phyloP scores from a whole-genome alignment of 768 basidiomycete genomes.

The Brasilioporus rufonigricans region DNA sequence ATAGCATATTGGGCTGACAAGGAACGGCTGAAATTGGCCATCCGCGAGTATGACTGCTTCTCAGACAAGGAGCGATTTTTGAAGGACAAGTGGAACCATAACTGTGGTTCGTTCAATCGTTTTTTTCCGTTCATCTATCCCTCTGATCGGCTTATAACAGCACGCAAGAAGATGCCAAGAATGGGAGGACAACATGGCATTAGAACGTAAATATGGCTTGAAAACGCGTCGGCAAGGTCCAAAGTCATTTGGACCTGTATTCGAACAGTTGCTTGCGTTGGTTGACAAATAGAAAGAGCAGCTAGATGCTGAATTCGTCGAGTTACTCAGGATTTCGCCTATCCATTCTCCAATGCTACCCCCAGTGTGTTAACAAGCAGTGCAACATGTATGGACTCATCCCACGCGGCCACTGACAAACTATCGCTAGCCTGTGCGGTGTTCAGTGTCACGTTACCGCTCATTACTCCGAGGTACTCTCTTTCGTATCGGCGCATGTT shows the following conservation, averaged over 20 bases:
- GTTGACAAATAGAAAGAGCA: conserved; percentile 2
- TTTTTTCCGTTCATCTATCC: background rate
- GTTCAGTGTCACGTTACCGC: background rate
- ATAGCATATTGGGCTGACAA: background rate
- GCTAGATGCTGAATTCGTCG: background rate
- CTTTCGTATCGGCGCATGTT: background rate
- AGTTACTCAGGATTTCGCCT: background rate
- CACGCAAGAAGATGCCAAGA: background rate
- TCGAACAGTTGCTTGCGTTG: background rate
- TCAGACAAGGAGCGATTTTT: background rate
- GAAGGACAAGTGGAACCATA: background rate
- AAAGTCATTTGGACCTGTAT: conserved; percentile 3
- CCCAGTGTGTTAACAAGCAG: background rate
- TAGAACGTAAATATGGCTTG: background rate
- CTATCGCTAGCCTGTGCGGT: conserved; percentile 2
- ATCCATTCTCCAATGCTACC: background rate
- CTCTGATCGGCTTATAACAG: background rate
- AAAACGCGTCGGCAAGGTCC: background rate
- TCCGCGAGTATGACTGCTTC: background rate
- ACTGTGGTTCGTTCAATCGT: background rate
- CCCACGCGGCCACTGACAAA: background rate
- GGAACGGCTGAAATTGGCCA: background rate
- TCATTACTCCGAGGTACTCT: background rate
- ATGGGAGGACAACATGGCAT: background rate
- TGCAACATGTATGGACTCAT: background rate